Base-by-base conservation (phyloP, 345 rosid species). In the Syzygium aqueum region DNA sequence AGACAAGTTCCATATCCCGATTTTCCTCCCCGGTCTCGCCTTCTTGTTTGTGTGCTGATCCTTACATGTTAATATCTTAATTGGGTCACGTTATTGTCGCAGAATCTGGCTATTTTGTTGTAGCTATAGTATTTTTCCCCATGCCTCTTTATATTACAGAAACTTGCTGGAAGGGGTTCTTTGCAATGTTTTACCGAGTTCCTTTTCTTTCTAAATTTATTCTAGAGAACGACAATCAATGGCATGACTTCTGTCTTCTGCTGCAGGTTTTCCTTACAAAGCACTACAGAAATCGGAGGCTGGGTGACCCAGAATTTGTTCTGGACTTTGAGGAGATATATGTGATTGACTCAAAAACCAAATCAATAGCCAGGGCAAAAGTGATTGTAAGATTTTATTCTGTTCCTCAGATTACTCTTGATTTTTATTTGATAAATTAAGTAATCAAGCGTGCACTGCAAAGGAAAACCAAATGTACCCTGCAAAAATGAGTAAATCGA, bases 271-370 rank as follows among this genome's bases (percentile, higher is more conserved):
- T 97, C 94, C 91, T 97, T 91, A 93, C 96, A 61, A 96, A 95
- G 92, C 99, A 96, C 88, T 97, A 91, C 91, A 94, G 94, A 88
- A 97, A 97, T 85, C 85, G 98, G 88, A 93, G 98, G 90, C 85
- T 89, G 87, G 93, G 92, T 43, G 98, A 97, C 90, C 97, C 94
- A 25, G 98, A 97, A 67, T 97, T 97, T 91, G 94, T 96, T 77
- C 93, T 97, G 86, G 98, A 96, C 87, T 96, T 96, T 92, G 99
- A 97, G 92, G 98, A 97, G 93, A 96, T 97, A 51, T 97, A 97
- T 88, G 95, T 94, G 88, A 94, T 97, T 85, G 98, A 97, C 85
- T 95, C 98, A 27, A 94, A 91, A 91, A 94, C 97, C 43, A 97
- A 94, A 93, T 97, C 99, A 65, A 96, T 97, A 87, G 94, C 96